Conservation (phyloP, 306 rosid genomes). For the Medicago ruthenica region DNA sequence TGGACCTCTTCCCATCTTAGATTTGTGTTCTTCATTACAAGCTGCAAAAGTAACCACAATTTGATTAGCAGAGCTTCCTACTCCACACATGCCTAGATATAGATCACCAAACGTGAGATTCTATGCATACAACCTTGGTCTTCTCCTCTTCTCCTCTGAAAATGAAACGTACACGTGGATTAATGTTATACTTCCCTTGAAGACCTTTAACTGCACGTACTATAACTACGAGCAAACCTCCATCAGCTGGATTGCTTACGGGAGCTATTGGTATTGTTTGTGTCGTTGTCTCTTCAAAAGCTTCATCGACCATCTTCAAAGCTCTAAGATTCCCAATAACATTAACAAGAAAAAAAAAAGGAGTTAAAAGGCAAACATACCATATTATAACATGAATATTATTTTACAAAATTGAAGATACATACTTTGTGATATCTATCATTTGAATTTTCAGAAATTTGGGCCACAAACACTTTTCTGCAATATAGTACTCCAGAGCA, state of each 20-base stretch:
- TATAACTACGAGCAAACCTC: constrained; percentile 75
- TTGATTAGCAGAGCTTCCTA: not conserved
- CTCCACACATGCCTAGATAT: too few relatives aligned
- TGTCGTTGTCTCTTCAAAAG: not conserved
- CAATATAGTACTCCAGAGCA: too few relatives aligned
- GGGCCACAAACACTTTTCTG: too few relatives aligned
- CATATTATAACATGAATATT: too few relatives aligned
- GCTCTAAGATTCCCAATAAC: too few relatives aligned
- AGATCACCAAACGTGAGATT: too few relatives aligned
- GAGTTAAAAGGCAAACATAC: too few relatives aligned
- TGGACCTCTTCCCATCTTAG: constrained; percentile 91
- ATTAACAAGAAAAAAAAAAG: too few relatives aligned
- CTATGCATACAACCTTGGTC: constrained; percentile 67
- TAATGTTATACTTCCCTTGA: constrained; percentile 92
- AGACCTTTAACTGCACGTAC: constrained; percentile 90
- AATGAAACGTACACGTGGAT: constrained; percentile 74
- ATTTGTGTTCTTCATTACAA: constrained; percentile 80
- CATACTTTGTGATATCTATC: too few relatives aligned
- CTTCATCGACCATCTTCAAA: too few relatives aligned
- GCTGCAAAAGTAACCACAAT: constrained; percentile 54
- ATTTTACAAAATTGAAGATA: too few relatives aligned
- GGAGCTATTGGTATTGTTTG: constrained; percentile 61
- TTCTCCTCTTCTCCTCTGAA: constrained; percentile 84
- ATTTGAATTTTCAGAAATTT: too few relatives aligned
- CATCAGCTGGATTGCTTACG: constrained; percentile 79